Base-by-base conservation (phyloP, 805 yeast genomes). In the Starmerella riodocensis region DNA sequence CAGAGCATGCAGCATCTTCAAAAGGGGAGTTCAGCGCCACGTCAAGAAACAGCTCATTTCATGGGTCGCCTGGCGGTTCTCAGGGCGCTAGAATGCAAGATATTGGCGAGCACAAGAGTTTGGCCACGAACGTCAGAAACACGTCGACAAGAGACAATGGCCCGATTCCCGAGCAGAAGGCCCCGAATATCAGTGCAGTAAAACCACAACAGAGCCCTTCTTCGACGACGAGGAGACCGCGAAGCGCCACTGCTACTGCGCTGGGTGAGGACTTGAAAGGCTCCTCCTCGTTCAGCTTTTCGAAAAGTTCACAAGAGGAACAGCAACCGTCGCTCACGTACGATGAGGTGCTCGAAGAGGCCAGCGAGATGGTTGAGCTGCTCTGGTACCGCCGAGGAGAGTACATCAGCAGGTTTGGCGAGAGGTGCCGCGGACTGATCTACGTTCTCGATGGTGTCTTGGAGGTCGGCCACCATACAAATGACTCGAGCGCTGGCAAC, bases 401-500 rank as follows among this genome's bases (percentile, higher is more conserved):
- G 1, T 64, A 65, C 1, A 50, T 88, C 1, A 72, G 80, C 9
- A 68, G 73, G 39, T 81, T 80, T 45, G 74, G 78, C 36, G 70
- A 75, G 12, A 66, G 69, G 35, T 73, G 77, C 34, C 72, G 76
- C 1, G 98, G 97, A 0, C 56, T 88, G 11, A 83, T 66, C 54
- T 88, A 78, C 53, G 76, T 88, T 4, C 71, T 88, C 36, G 78
- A 78, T 40, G 98, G 98, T 2, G 51, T 66, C 4, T 59, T 88
- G 27, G 84, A 79, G 31, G 81, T 84, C 0, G 62, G 65, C 6
- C 69, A 69, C 48, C 54, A 56, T n/a, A 69, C 66, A 37, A 39
- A 45, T 39, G 39, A 43, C 29, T 12, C 27, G 22, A 11, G 34
- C 17, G 17, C 29, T 16, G 25, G 20, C n/a, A 32, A 19, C n/a